phyloP scores from a whole-genome alignment of 257 asterid genomes.

The Ligustrum vulgare region DNA sequence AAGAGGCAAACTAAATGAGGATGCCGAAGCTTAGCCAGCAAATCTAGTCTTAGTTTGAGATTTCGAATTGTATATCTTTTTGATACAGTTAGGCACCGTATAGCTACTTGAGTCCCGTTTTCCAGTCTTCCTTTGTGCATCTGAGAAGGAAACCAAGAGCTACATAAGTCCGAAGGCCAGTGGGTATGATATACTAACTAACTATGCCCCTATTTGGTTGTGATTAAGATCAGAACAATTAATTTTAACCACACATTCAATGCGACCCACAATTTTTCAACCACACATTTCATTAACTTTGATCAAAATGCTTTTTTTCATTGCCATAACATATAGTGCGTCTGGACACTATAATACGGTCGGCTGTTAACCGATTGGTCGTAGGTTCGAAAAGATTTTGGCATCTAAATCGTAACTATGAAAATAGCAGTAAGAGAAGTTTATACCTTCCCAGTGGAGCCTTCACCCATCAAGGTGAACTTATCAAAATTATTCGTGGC shows the following conservation, averaged over 20 bases:
- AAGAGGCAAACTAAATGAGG: slow-evolving; percentile 65
- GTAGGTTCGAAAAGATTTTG: too few species aligned
- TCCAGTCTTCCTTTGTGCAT: slow-evolving; percentile 65
- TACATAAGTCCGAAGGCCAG: background rate
- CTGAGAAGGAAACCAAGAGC: slow-evolving; percentile 30
- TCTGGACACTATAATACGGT: background rate
- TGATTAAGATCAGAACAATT: too few species aligned
- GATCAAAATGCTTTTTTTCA: background rate
- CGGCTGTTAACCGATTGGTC: too few species aligned
- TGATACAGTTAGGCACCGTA: slow-evolving; percentile 54
- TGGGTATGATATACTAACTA: background rate
- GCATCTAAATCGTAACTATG: background rate
- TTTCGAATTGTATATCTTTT: slow-evolving; percentile 58
- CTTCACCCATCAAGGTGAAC: slow-evolving; percentile 52
- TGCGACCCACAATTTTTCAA: too few species aligned
- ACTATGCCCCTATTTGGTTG: too few species aligned
- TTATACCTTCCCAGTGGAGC: slow-evolving; percentile 61
- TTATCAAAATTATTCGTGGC: slow-evolving; percentile 57
- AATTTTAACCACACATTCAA: too few species aligned
- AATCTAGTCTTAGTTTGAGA: slow-evolving; percentile 65
- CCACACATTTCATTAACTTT: too few species aligned
- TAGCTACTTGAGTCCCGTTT: slow-evolving; percentile 44
- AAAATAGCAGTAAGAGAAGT: background rate
- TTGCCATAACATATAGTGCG: background rate
- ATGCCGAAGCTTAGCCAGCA: slow-evolving; percentile 64